Conservation (phyloP, 352 stramenopile genomes). For the Phytophthora nicotianae region DNA sequence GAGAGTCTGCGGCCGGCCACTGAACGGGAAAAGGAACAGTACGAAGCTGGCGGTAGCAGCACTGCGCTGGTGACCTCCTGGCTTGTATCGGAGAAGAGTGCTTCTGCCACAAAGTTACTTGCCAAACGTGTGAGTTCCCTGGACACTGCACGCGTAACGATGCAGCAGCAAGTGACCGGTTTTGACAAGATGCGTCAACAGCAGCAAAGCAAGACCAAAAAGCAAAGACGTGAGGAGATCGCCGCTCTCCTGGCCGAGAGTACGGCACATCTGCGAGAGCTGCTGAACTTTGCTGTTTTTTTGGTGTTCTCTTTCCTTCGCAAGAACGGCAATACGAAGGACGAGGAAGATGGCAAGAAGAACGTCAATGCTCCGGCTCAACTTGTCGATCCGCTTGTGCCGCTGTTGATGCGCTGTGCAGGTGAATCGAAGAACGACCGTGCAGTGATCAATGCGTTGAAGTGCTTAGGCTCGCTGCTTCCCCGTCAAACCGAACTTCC, state of each 20-base stretch:
- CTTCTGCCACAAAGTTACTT: conserved; percentile 60
- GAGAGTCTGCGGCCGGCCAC: conserved; percentile 68
- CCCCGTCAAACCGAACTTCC: conserved; percentile 82
- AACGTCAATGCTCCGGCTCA: conserved; percentile 32
- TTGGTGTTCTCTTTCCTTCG: conserved; percentile 78
- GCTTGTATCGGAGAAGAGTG: conserved; percentile 86
- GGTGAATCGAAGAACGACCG: conserved; percentile 92
- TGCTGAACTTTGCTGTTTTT: conserved; percentile 88
- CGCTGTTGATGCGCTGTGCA: conserved; percentile 91
- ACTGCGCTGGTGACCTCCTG: conserved; percentile 60
- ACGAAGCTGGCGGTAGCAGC: conserved; percentile 41
- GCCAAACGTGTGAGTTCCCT: conserved; percentile 56
- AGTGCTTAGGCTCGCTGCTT: conserved; percentile 92
- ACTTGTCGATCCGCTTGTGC: conserved; percentile 93
- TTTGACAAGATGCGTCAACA: conserved; percentile 69
- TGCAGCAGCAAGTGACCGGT: conserved; percentile 80
- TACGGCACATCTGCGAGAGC: conserved; percentile 74
- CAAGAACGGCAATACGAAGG: conserved; percentile 33
- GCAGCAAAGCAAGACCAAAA: conserved; percentile 42
- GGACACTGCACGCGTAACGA: conserved; percentile 56
- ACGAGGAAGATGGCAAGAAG: conserved; percentile 22
- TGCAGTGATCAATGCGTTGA: conserved; percentile 92
- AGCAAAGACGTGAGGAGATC: conserved; percentile 50
- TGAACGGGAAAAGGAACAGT: conserved; percentile 72
- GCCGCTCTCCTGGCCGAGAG: conserved; percentile 38